Base-by-base conservation (phyloP, 2,329 filamentous ascomycete species). In the Epichloe festucae region DNA sequence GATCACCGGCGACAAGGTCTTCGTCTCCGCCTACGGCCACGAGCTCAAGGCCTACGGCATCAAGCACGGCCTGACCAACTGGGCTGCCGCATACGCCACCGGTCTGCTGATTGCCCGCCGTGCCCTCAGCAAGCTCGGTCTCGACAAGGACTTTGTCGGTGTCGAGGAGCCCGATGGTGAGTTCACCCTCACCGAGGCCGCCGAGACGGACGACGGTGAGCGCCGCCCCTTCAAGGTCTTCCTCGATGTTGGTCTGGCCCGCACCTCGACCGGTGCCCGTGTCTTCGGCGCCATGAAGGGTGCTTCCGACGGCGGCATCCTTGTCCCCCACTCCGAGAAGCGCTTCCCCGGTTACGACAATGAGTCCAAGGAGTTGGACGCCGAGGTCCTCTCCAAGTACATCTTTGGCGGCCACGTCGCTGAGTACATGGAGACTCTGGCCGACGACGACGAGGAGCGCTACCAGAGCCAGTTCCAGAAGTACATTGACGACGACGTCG, bases 241-340 rank as follows among this genome's bases (percentile, higher is more conserved):
- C 87, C 86, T 98, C 63, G 93, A 98, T 68, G 93, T 98, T 67
- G 93, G 93, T 82, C 88, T 98, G 67, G 81, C 84, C 75, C 89
- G 93, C 68, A 98, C 93, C 69, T 96, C 90, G 60, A 98, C 93
- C 63, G 93, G 93, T 84, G 90, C 91, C 73, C 90, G 93, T 78
- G 83, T 98, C 78, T 98, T 98, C 71, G 93, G 88, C 75, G 93
- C 91, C 75, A 89, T 98, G 87, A 98, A 98, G 87, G 93, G 93
- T 80, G 91, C 90, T 67, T 97, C 90, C 46, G 93, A 98, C 74
- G 93, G 93, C 74, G 93, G 93, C 73, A 87, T 98, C 74, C 82
- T 90, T 73, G 77, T 98, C 64, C 93, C 93, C 65, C 93, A 98
- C 87, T 95, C 89, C 65, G 90, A 97, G 83, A 96, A 93, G 83